phyloP scores from a whole-genome alignment of 768 basidiomycete genomes.

The Serpula lacrymans region DNA sequence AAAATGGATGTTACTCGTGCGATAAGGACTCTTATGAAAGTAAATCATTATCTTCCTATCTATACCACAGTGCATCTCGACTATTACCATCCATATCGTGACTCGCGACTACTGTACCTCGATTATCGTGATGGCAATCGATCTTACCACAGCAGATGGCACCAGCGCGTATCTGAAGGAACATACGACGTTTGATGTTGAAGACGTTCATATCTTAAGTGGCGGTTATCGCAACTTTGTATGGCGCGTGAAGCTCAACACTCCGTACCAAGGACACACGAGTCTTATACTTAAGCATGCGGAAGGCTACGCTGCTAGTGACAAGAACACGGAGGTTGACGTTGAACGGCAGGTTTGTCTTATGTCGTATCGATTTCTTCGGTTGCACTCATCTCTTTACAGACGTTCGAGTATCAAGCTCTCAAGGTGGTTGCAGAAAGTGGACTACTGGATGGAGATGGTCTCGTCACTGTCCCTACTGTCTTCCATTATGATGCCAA shows the following conservation, averaged over 20 bases:
- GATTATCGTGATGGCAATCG: not conserved
- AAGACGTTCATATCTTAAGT: not conserved
- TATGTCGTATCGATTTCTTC: too few relatives aligned
- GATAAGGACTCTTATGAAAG: too few relatives aligned
- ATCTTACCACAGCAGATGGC: not conserved
- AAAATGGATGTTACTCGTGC: too few relatives aligned
- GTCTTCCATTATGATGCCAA: not conserved
- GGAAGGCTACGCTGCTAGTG: not conserved
- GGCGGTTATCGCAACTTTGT: not conserved
- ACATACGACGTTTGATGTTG: not conserved
- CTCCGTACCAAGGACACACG: not conserved
- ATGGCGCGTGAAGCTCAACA: not conserved
- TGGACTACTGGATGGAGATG: not conserved
- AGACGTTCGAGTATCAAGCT: not conserved
- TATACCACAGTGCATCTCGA: too few relatives aligned
- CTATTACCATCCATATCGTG: too few relatives aligned
- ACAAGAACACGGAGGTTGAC: not conserved
- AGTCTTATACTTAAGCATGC: constrained; percentile 1
- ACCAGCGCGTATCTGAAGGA: not conserved
- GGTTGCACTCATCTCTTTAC: not conserved
- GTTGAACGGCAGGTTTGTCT: not conserved
- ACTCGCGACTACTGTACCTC: too few relatives aligned
- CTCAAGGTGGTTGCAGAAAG: not conserved
- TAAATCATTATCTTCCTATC: too few relatives aligned
- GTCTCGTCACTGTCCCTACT: not conserved